phyloP scores from a whole-genome alignment of 345 rosid species.

The Viola odorata region DNA sequence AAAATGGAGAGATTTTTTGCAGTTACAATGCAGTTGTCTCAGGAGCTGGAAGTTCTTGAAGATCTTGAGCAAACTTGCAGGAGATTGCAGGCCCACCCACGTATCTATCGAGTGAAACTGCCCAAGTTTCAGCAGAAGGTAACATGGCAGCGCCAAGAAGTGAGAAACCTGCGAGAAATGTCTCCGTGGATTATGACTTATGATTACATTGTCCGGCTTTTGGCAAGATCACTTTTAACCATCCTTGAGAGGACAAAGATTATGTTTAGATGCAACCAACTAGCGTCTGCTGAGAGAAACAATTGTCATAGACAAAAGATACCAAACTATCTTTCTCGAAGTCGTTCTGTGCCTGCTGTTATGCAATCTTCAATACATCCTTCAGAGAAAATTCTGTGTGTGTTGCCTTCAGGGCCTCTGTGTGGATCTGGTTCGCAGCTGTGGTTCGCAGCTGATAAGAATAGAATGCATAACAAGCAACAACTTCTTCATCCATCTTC shows the following conservation, averaged over 20 bases:
- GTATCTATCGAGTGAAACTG: constrained; percentile 33
- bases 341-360: constrained; percentile 31
- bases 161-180: constrained; percentile 46
- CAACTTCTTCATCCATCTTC: constrained; percentile 18
- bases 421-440: constrained; percentile 26
- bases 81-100: constrained; percentile 43
- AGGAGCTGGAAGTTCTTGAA: constrained; percentile 54
- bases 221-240: constrained; percentile 53
- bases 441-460: constrained; percentile 9
- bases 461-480: constrained; percentile 20
- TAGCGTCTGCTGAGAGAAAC: constrained; percentile 11
- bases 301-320: constrained; percentile 6
- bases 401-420: constrained; percentile 22
- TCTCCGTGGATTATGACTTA: constrained; percentile 55
- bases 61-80: constrained; percentile 60
- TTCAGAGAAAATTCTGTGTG: constrained; percentile 29
- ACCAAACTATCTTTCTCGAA: constrained; percentile 21
- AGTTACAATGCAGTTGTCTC: constrained; percentile 41
- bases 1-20: constrained; percentile 55
- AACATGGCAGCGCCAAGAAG: constrained; percentile 45
- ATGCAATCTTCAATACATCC: constrained; percentile 33
- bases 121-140: constrained; percentile 52
- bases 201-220: constrained; percentile 49
- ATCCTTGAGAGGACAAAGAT: constrained; percentile 44
- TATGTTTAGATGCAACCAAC: constrained; percentile 24